Evolutionary conservation across 139 green algal species (phyloP).

Genomic region (Asterochloris sp.): DNA sequence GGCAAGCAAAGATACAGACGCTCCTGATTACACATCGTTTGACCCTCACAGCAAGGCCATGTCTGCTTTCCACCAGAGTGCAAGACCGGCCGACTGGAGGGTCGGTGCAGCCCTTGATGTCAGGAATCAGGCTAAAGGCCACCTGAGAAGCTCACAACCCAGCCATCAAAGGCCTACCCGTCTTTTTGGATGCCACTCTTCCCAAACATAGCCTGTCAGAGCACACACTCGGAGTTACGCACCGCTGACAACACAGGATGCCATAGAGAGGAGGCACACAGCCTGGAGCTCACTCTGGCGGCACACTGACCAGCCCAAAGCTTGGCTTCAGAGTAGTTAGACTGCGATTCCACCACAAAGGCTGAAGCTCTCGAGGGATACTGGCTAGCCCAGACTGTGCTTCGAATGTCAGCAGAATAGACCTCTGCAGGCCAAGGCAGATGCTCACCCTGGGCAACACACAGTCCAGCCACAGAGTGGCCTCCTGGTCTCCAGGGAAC

Average conservation of each 20-base stretch:
- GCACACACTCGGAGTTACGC: too few species aligned
- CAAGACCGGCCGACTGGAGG: neutral
- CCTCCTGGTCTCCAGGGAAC: neutral
- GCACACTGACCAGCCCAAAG: neutral
- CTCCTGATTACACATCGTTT: too few species aligned
- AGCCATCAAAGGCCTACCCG: too few species aligned
- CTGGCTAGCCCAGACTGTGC: neutral
- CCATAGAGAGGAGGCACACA: too few species aligned
- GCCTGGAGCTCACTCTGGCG: too few species aligned
- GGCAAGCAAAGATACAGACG: too few species aligned
- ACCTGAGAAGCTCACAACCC: neutral
- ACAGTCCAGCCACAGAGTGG: slow-evolving; percentile 18
- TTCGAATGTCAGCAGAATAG: neutral
- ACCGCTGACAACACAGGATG: too few species aligned
- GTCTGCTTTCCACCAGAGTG: neutral
- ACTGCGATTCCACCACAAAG: neutral
- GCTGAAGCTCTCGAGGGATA: neutral
- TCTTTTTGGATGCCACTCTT: too few species aligned
- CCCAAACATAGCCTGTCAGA: too few species aligned
- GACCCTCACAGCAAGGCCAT: neutral
- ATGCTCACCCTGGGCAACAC: slow-evolving; percentile 13
- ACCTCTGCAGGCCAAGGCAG: too few species aligned
- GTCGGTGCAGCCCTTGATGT: neutral
- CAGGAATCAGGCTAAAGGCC: neutral
- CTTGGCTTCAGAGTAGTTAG: neutral